Conservation (phyloP, 2,329 filamentous ascomycete species). For the Aspergillus sp. region DNA sequence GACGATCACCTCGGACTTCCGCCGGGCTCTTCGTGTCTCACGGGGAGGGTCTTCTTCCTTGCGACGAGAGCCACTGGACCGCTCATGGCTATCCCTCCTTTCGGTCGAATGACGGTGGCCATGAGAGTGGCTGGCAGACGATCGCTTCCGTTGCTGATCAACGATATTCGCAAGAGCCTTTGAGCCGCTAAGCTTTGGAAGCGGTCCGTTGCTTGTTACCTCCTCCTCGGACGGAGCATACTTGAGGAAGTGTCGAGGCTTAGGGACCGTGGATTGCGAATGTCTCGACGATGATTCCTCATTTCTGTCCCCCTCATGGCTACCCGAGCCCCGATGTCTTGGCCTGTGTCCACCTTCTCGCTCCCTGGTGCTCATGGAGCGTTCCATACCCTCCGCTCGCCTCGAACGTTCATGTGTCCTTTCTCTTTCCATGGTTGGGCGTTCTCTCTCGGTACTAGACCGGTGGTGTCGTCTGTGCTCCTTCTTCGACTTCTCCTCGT, state of each 20-base stretch:
- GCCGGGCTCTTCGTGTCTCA: constrained; percentile 25
- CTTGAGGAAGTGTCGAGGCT: constrained; percentile 36
- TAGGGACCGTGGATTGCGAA: constrained; percentile 25
- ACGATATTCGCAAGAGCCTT: constrained; percentile 37
- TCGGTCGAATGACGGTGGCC: constrained; percentile 34
- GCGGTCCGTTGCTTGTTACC: constrained; percentile 45
- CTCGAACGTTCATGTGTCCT: constrained; percentile 15
- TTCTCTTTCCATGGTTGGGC: constrained; percentile 17
- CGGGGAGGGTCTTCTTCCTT: constrained; percentile 32
- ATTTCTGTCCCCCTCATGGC: constrained; percentile 29
- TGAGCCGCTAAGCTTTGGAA: constrained; percentile 43
- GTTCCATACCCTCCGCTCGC: constrained; percentile 25
- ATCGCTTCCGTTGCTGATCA: constrained; percentile 34
- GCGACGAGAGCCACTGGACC: constrained; percentile 32
- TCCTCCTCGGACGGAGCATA: constrained; percentile 45
- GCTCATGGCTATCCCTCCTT: constrained; percentile 29
- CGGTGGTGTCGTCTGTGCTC: constrained; percentile 28
- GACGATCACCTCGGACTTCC: constrained; percentile 28
- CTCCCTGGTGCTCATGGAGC: constrained; percentile 14
- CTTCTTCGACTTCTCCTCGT: constrained; percentile 38
- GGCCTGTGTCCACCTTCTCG: constrained; percentile 16
- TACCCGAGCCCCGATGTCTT: constrained; percentile 28
- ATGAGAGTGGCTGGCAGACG: constrained; percentile 36
- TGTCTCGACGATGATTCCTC: constrained; percentile 36
- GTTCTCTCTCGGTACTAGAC: constrained; percentile 26